phyloP scores from a whole-genome alignment of 768 basidiomycete species.

The Trametes sanguinea region DNA sequence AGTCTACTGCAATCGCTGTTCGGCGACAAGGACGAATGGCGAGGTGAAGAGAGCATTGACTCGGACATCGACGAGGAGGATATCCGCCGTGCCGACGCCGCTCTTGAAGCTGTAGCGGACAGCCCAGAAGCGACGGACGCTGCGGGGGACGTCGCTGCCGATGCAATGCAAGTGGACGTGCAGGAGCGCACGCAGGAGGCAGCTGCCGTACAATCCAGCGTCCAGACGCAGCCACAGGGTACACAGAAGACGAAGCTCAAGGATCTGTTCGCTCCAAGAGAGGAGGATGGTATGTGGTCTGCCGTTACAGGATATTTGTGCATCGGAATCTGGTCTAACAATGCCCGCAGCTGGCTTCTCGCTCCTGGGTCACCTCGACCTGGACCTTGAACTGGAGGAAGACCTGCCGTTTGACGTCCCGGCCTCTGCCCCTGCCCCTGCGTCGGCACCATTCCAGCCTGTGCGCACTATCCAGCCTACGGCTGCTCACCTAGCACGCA shows the following conservation, averaged over 20 bases:
- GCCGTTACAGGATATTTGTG: not conserved
- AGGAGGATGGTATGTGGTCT: constrained; percentile 56
- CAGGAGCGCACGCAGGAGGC: constrained; percentile 16
- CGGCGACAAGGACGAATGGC: constrained; percentile 56
- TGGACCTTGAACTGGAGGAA: constrained; percentile 73
- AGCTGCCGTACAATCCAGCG: not conserved
- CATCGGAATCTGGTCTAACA: not conserved
- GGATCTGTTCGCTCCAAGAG: constrained; percentile 71
- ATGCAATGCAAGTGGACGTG: constrained; percentile 11
- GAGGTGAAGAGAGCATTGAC: constrained; percentile 55
- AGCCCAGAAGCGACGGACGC: constrained; percentile 10
- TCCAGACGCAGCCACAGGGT: not conserved
- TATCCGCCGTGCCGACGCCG: not conserved
- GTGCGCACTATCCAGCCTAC: constrained; percentile 8
- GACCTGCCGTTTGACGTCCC: constrained; percentile 41
- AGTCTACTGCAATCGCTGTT: constrained; percentile 56
- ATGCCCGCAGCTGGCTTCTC: constrained; percentile 61
- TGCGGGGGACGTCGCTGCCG: constrained; percentile 8
- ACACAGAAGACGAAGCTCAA: constrained; percentile 48
- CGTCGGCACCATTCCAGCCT: constrained; percentile 6
- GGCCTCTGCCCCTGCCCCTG: constrained; percentile 1
- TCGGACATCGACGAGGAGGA: constrained; percentile 48
- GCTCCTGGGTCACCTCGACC: constrained; percentile 70
- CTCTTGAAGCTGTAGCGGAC: not conserved
- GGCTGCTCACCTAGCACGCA: constrained; percentile 18